Evolutionary conservation across 176 grass and related monocot species (phyloP).

Genomic region (Thinopyrum elongatum): DNA sequence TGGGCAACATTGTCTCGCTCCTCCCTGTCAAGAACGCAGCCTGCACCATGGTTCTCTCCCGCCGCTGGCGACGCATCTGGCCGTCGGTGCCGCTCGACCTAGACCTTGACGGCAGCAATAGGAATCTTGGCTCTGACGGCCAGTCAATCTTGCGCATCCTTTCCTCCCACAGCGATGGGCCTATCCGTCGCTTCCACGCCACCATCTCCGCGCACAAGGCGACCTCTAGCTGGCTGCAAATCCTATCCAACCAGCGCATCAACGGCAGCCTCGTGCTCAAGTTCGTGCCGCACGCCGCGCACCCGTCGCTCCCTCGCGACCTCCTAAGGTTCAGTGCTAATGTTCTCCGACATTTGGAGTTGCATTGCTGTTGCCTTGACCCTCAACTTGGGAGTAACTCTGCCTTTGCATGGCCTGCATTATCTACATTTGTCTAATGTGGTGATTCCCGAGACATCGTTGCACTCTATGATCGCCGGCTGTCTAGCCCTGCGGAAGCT

Average conservation of each 20-base stretch:
- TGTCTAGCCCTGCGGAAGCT: neutral
- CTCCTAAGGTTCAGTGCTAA: neutral
- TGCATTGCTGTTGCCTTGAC: neutral
- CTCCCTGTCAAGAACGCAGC: neutral
- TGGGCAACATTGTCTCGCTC: neutral
- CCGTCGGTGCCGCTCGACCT: neutral
- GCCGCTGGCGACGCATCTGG: neutral
- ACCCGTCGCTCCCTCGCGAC: neutral
- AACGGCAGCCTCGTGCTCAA: neutral
- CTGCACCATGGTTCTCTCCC: neutral
- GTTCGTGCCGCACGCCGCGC: neutral
- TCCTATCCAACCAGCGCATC: neutral
- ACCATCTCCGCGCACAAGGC: neutral
- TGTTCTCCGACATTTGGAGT: neutral
- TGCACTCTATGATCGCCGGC: neutral
- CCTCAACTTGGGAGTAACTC: neutral
- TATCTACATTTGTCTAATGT: neutral
- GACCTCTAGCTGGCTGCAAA: neutral
- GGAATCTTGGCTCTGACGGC: neutral
- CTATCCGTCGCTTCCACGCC: neutral
- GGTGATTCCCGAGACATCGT: too few relatives aligned
- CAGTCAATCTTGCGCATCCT: neutral
- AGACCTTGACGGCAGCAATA: neutral
- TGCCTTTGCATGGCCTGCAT: neutral
- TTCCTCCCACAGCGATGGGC: neutral